A percentile compares a stretch with the other conserved stretches of the same genome.
phyloP scores from a whole-genome alignment of 257 asterid species.

The Fraxinus pennsylvanica region DNA sequence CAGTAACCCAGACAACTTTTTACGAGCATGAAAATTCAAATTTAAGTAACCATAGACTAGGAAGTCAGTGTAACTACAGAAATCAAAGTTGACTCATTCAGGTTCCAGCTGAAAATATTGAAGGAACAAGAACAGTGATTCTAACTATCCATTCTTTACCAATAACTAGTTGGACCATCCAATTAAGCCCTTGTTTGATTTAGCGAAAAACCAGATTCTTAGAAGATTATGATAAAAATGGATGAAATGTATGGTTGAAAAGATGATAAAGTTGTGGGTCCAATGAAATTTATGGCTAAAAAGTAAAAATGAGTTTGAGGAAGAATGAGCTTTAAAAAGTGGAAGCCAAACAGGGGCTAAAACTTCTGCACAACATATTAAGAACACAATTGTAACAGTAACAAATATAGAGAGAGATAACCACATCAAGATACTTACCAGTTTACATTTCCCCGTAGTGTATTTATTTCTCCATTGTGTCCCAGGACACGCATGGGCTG shows the following conservation, averaged over 20 bases:
- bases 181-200: background rate
- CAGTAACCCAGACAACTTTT: background rate
- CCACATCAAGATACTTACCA: conserved; percentile 55
- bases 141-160: background rate
- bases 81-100: background rate
- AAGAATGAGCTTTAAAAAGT: too few species aligned
- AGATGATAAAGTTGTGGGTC: too few species aligned
- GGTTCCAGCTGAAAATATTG: background rate
- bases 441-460: conserved; percentile 94
- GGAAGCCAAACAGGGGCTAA: background rate
- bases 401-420: background rate
- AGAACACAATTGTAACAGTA: background rate
- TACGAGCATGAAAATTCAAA: background rate
- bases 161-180: background rate
- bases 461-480: conserved; percentile 97
- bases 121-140: background rate
- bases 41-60: background rate
- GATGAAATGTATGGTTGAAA: too few species aligned
- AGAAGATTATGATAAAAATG: too few species aligned
- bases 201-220: too few species aligned
- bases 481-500: conserved; percentile 99
- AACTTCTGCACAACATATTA: background rate
- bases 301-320: too few species aligned
- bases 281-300: too few species aligned
- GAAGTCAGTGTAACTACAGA: background rate